Evolutionary conservation across 441 rosid species (phyloP).

Genomic region (Theobroma grandiflorum): DNA sequence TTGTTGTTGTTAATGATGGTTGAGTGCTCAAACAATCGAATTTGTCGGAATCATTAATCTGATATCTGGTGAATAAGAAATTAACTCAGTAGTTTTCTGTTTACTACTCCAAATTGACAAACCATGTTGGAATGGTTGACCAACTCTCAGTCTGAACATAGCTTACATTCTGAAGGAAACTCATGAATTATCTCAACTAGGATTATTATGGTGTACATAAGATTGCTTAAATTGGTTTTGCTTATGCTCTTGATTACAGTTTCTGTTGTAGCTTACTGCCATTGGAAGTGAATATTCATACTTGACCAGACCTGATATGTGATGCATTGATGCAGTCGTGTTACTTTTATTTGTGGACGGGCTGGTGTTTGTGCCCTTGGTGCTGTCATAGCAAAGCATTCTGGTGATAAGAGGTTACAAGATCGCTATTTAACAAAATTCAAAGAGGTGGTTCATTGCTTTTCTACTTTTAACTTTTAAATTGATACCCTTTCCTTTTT

Average conservation of each 20-base stretch:
- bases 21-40: background rate
- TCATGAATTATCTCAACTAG: background rate
- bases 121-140: background rate
- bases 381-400: constrained; percentile 67
- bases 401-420: constrained; percentile 56
- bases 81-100: background rate
- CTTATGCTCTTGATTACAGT: background rate
- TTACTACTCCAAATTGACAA: constrained; percentile 14
- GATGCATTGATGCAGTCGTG: constrained; percentile 44
- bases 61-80: background rate
- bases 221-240: constrained; percentile 16
- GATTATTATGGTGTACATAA: background rate
- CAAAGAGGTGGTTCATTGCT: constrained; percentile 47
- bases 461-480: background rate
- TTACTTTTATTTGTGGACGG: constrained; percentile 66
- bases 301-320: constrained; percentile 10
- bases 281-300: constrained; percentile 19
- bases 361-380: constrained; percentile 83
- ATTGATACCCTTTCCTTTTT: background rate
- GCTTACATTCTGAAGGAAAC: background rate
- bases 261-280: background rate
- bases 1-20: background rate
- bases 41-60: background rate
- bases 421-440: constrained; percentile 53
- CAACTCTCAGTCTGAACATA: background rate